phyloP scores from a whole-genome alignment of 345 rosid genomes.

The Psidium friedrichsthalianum region DNA sequence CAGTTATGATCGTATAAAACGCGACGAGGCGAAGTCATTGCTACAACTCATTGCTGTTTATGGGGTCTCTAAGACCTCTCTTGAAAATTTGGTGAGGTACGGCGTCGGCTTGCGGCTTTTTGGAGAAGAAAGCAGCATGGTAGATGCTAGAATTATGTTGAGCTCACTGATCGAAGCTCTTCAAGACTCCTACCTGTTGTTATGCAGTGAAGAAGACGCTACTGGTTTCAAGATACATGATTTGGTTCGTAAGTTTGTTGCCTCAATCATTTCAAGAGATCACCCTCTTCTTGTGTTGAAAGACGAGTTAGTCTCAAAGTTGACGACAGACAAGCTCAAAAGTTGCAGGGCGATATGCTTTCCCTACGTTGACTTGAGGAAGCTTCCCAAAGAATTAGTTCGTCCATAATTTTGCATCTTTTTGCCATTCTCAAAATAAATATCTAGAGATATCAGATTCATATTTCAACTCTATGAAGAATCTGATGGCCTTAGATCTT shows the following conservation, averaged over 20 bases:
- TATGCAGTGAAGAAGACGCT: background rate
- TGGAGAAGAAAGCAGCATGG: background rate
- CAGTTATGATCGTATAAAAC: background rate
- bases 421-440: fast-evolving
- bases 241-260: background rate
- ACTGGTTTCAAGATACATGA: background rate
- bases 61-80: background rate
- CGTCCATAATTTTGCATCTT: background rate
- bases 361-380: fast-evolving
- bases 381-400: background rate
- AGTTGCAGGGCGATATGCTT: background rate
- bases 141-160: background rate
- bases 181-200: background rate
- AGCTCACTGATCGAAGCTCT: background rate
- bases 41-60: background rate
- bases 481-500: background rate
- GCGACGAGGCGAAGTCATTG: background rate
- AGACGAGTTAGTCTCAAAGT: fast-evolving
- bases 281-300: background rate
- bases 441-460: fast-evolving
- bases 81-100: background rate
- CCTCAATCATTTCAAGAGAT: background rate
- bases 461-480: background rate
- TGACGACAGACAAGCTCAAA: background rate
- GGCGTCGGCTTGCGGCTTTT: background rate